These are phyloP conservation scores for Colletotrichum sp. DNA, from an alignment of 2,329 filamentous ascomycete species.

Conservation along the genomic window DNA sequence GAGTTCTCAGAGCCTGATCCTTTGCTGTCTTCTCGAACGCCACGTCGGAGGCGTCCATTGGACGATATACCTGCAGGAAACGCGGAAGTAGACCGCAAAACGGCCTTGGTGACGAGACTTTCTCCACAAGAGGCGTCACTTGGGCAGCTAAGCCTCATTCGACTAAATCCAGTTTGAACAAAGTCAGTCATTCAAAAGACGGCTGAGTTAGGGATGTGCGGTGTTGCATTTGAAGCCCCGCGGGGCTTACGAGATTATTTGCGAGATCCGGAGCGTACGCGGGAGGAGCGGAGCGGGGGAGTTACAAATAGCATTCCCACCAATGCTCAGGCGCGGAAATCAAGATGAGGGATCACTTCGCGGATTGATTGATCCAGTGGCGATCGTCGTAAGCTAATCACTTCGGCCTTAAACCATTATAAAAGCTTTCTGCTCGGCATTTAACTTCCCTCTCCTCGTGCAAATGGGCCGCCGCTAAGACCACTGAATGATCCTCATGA, in stretches of 20 bases:
- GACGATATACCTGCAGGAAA: fast-evolving
- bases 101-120: fast-evolving
- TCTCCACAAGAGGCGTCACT: fast-evolving
- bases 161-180: fast-evolving
- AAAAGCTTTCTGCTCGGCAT: background rate
- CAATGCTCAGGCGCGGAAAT: too few species aligned
- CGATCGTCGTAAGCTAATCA: too few species aligned
- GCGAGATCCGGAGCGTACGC: too few species aligned
- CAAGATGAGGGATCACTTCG: too few species aligned
- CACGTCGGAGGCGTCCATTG: background rate
- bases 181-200: fast-evolving
- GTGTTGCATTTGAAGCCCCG: too few species aligned
- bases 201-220: fast-evolving
- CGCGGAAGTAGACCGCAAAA: fast-evolving
- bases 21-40: background rate
- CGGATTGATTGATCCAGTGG: too few species aligned
- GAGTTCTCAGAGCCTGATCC: background rate
- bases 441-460: background rate
- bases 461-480: fast-evolving
- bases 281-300: too few species aligned
- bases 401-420: background rate
- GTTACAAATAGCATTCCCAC: too few species aligned
- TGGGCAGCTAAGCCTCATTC: fast-evolving
- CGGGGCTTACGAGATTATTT: too few species aligned
- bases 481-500: too few species aligned